Conservation (phyloP, 345 rosid genomes). For the Syzygium grande region DNA sequence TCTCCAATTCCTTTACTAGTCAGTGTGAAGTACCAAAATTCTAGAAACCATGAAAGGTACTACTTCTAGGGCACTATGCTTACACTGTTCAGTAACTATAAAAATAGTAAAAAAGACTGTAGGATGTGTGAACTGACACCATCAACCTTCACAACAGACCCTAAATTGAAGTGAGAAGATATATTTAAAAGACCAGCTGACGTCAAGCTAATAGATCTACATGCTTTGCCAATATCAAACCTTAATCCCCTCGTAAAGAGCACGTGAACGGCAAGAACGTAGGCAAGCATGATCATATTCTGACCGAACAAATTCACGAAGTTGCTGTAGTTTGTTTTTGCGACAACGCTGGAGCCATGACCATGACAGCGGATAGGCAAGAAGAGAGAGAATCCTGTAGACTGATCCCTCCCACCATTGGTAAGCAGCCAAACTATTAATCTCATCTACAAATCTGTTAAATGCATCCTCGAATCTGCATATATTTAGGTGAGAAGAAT, state of each 20-base stretch:
- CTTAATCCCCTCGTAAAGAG: conserved; percentile 93
- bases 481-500: neutral
- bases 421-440: conserved; percentile 77
- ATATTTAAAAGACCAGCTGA: neutral
- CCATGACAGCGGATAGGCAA: conserved; percentile 91
- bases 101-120: neutral
- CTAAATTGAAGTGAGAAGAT: neutral
- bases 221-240: conserved; percentile 18
- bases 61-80: neutral
- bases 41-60: neutral
- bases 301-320: conserved; percentile 92
- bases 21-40: neutral
- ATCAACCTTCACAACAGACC: neutral
- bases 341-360: conserved; percentile 83
- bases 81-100: neutral
- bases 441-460: conserved; percentile 80
- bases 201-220: neutral
- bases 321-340: conserved; percentile 70
- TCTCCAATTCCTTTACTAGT: neutral
- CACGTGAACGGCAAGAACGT: conserved; percentile 95
- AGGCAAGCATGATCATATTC: conserved; percentile 95
- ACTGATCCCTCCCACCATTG: conserved; percentile 98
- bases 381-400: conserved; percentile 57
- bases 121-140: neutral
- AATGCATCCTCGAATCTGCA: conserved; percentile 83